Percentiles rank a stretch among this genome's conserved stretches.
These are phyloP conservation scores for Imleria badia DNA, from an alignment of 768 basidiomycete genomes.

Conservation along the genomic window DNA sequence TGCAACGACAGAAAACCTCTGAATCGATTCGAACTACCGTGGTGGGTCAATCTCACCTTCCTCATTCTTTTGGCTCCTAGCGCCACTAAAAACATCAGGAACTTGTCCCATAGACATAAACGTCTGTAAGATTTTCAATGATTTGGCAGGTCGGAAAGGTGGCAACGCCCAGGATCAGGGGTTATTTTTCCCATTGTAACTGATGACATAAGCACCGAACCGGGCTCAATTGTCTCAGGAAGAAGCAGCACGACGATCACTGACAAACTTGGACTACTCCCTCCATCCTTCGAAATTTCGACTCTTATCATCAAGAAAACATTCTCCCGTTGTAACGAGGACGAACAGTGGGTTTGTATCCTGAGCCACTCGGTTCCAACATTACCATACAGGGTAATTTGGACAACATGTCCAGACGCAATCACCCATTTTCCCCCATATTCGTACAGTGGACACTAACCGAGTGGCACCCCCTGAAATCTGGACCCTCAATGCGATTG, in stretches of 20 bases:
- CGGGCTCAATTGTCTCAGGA: constrained; percentile 6
- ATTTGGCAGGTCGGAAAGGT: too few relatives aligned
- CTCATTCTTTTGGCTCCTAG: neutral
- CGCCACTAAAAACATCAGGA: neutral
- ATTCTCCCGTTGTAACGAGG: neutral
- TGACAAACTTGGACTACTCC: neutral
- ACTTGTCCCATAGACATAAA: neutral
- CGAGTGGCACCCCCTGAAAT: constrained; percentile 20
- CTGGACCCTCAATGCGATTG: constrained; percentile 23
- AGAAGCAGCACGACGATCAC: neutral
- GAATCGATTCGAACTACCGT: neutral
- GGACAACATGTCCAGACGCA: constrained; percentile 18
- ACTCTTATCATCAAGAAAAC: neutral
- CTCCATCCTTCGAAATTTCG: neutral
- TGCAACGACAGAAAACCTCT: neutral
- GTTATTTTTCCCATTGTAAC: neutral
- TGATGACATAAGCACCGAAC: constrained; percentile 5
- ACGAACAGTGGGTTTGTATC: neutral
- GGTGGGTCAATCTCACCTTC: neutral
- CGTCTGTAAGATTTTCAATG: neutral
- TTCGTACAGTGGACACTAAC: constrained; percentile 11
- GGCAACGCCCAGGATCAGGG: neutral
- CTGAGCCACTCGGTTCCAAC: constrained; percentile 13
- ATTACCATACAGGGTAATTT: constrained; percentile 9
- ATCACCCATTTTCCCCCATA: constrained; percentile 18